A percentile compares a stretch with the other conserved stretches of the same genome.
Conservation (phyloP, 441 rosid species). For the Populus hybrid region DNA sequence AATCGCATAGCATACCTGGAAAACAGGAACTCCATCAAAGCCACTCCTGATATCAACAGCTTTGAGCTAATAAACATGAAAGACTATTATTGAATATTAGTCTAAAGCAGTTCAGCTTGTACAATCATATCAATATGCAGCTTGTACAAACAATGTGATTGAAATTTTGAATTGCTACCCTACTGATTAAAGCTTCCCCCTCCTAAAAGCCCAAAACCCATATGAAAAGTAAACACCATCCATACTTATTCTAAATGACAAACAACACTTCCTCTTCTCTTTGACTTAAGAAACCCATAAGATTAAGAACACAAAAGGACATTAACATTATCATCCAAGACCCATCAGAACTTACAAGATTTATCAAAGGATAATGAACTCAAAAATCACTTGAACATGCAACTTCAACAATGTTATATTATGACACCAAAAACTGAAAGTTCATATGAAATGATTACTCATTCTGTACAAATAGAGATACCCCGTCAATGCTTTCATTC, state of each 20-base stretch:
- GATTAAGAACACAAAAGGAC: too few relatives aligned
- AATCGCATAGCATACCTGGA: conserved; percentile 53
- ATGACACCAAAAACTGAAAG: too few relatives aligned
- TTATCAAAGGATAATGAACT: background rate
- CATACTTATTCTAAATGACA: background rate
- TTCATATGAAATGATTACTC: too few relatives aligned
- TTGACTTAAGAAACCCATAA: too few relatives aligned
- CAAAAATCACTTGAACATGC: too few relatives aligned
- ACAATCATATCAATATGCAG: background rate
- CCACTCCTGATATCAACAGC: conserved; percentile 45
- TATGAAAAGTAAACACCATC: background rate
- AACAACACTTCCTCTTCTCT: background rate
- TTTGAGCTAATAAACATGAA: conserved; percentile 49
- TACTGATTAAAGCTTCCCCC: background rate
- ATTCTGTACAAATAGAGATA: too few relatives aligned
- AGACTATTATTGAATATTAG: conserved; percentile 3
- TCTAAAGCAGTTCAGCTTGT: background rate
- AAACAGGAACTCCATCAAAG: conserved; percentile 94
- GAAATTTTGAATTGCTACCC: background rate
- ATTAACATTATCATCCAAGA: too few relatives aligned
- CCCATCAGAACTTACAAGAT: background rate
- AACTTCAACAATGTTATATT: too few relatives aligned
- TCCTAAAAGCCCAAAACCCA: background rate
- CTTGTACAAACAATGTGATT: background rate
- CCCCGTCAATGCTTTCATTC: too few relatives aligned